Evolutionary conservation across 176 grass and related monocot genomes (phyloP).

Genomic region (Carex kokanica): DNA sequence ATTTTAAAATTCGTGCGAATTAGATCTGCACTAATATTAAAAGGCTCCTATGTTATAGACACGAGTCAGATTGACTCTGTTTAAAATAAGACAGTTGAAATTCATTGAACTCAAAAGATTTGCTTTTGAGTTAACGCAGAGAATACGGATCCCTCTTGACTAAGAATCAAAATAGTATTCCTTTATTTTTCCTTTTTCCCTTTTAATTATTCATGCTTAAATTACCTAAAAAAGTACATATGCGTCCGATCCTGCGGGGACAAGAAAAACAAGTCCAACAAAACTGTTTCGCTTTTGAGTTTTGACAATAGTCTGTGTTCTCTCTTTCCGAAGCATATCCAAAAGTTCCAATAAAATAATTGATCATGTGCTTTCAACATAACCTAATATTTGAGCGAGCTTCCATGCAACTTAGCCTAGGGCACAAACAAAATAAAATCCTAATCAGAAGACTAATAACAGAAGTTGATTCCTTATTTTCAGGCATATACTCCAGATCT

Average conservation of each 20-base stretch:
- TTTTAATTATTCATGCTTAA: background rate
- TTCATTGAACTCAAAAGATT: no score
- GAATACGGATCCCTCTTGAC: no score
- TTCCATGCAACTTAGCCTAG: background rate
- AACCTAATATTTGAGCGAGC: background rate
- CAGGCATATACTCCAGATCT: no score
- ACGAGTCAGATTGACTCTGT: no score
- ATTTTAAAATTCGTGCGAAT: no score
- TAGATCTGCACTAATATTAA: no score
- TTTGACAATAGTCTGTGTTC: background rate
- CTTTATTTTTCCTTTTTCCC: background rate
- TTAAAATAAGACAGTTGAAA: no score
- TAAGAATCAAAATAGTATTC: background rate
- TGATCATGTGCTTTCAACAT: background rate
- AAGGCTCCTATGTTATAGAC: no score
- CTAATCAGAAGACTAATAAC: background rate
- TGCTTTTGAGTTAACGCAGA: no score
- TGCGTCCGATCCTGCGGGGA: background rate
- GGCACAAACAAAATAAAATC: background rate
- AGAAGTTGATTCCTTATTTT: no score
- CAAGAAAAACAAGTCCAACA: background rate
- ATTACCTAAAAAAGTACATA: background rate
- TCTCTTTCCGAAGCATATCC: background rate
- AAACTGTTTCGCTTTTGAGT: background rate
- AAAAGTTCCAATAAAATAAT: background rate